Evolutionary conservation across 163 green algal genomes (phyloP).

Genomic region (Volvox carteri): DNA sequence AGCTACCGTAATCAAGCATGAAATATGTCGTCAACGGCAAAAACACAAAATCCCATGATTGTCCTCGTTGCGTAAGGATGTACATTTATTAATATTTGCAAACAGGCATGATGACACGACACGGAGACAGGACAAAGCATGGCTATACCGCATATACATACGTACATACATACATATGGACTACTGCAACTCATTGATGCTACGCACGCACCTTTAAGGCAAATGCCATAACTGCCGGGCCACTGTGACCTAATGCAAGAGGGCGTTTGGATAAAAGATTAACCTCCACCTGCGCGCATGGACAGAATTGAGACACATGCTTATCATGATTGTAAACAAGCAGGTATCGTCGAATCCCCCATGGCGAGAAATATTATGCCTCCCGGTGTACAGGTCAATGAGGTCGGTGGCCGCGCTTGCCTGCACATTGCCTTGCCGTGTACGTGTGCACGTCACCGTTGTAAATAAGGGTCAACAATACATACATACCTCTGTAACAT

Average conservation of each 20-base stretch:
- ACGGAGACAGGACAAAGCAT: too few relatives aligned
- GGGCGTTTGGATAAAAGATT: neutral
- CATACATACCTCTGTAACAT: neutral
- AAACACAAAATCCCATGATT: neutral
- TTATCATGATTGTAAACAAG: neutral
- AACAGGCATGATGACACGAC: too few relatives aligned
- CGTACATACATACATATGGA: neutral
- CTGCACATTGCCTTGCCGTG: too few relatives aligned
- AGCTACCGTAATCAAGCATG: too few relatives aligned
- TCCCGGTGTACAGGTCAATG: neutral
- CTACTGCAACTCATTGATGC: neutral
- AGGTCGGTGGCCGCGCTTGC: too few relatives aligned
- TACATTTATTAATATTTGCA: too few relatives aligned
- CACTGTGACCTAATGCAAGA: constrained; percentile 37
- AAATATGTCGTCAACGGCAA: too few relatives aligned
- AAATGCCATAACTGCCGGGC: constrained; percentile 17
- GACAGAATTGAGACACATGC: neutral
- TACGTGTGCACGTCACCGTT: too few relatives aligned
- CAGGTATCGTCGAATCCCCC: neutral
- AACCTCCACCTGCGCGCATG: constrained; percentile 40
- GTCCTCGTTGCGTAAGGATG: too few relatives aligned
- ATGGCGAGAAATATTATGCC: neutral
- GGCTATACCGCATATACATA: neutral
- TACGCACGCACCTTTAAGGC: constrained; percentile 17
- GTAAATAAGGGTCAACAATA: too few relatives aligned